Conservation (phyloP, 116 monocot species). For the Zostera marina region DNA sequence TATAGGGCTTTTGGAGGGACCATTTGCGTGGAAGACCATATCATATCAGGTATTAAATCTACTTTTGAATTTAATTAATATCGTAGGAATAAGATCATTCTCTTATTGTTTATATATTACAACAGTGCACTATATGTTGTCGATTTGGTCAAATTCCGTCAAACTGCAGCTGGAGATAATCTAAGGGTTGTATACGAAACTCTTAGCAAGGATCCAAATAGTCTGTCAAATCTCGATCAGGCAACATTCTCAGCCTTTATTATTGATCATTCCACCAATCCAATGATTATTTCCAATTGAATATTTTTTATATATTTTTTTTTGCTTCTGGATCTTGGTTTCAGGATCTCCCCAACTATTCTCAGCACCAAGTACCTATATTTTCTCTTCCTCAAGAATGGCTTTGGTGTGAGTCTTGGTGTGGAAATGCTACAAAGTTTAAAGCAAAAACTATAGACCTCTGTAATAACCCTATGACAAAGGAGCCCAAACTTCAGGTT, state of each 20-base stretch:
- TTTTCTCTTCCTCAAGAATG: constrained; percentile 97
- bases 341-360: constrained; percentile 98
- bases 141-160: constrained; percentile 89
- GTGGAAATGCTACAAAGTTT: constrained; percentile 84
- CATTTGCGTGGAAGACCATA: constrained; percentile 88
- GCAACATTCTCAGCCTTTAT: constrained; percentile 12
- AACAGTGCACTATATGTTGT: constrained; percentile 96
- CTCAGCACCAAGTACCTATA: constrained; percentile 92
- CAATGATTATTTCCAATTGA: background rate
- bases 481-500: constrained; percentile 97
- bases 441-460: constrained; percentile 96
- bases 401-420: constrained; percentile 99
- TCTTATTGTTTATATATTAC: constrained; percentile 1
- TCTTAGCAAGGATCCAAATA: constrained; percentile 96
- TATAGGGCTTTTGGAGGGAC: constrained; percentile 96
- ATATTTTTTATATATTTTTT: background rate
- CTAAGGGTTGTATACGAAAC: constrained; percentile 85
- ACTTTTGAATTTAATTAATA: background rate
- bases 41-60: constrained; percentile 60
- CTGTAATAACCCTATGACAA: constrained; percentile 98
- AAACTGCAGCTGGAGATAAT: constrained; percentile 87
- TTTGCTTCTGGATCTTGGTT: background rate
- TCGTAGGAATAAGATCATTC: background rate
- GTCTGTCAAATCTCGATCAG: constrained; percentile 99
- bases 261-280: background rate